Base-by-base conservation (phyloP, 2,329 filamentous ascomycete genomes). In the Graphilbum ipis-grandicollis region DNA sequence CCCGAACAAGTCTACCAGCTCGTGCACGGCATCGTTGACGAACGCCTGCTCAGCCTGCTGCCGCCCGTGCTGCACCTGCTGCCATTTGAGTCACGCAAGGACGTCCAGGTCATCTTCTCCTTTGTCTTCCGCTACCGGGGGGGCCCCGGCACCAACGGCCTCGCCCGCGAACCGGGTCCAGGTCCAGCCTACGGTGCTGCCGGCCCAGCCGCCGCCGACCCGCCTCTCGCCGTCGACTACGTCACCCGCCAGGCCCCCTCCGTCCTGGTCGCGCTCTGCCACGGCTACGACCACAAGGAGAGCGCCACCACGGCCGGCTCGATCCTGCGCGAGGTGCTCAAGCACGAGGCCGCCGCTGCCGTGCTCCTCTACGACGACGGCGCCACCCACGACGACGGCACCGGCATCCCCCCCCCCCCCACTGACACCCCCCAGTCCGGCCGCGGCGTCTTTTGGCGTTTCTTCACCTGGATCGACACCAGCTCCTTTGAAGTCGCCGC, bases 401-500 rank as follows among this genome's bases (percentile, higher is more conserved):
- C 6, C 22, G n/a, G 21, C 29, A 17, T 23, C 9, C 33, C 19
- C 31, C 65, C 93, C 29, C 75, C 69, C 36, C 76, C 73, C 18
- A 81, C 94, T 43, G 80, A 90, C 49, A 5, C 26, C 5, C 74
- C 71, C 25, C 80, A 90, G 48, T 79, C 71, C 33, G 86, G 86
- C 12, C 69, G 75, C 32, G 88, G 88, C 3, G 75, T 94, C 2
- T 94, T 98, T 55, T 98, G 90, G 90, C 78, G 73, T 33, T 96
- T 96, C 59, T 96, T 98, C 52, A 75, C 80, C 43, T 98, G 88
- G 84, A 93, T 98, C 49, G 86, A 96, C 59, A 84, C 84, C 58
- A 84, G 85, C 47, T 86, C 81, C 22, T 98, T 98, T 51, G 90
- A 98, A 62, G 83, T 96, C 46, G 86, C 85, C 49, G 88, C 90